Conservation (phyloP, 108 stramenopile genomes). For the Aurantiochytrium sp. region DNA sequence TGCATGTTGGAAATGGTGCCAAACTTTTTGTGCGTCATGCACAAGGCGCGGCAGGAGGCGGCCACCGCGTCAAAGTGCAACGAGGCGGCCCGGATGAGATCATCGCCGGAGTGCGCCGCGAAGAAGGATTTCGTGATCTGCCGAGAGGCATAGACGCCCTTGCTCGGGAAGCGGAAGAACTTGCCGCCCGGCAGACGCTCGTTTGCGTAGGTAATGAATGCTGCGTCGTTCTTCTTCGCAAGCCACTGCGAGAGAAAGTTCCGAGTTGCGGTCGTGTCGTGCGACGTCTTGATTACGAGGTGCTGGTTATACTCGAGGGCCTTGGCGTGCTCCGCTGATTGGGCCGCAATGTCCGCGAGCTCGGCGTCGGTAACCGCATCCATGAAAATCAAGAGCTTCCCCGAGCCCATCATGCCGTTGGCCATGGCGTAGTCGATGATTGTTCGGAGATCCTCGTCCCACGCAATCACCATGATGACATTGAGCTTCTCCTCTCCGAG, state of each 20-base stretch:
- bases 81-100: neutral
- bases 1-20: neutral
- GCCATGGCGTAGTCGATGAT: neutral
- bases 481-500: neutral
- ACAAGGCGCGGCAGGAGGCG: neutral
- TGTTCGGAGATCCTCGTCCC: neutral
- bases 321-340: neutral
- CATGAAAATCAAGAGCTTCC: neutral
- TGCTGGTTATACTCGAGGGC: neutral
- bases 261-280: neutral
- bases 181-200: neutral
- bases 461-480: neutral
- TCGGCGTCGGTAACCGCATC: neutral
- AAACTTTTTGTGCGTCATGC: neutral
- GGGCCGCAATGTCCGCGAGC: neutral
- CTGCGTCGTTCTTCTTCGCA: neutral
- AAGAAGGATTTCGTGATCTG: neutral
- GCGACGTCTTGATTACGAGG: neutral
- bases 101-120: too few relatives aligned
- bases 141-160: too few relatives aligned
- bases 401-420: neutral
- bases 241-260: neutral
- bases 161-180: neutral
- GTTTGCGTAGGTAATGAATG: neutral
- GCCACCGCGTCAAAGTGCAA: neutral